Evolutionary conservation across 75 land plant species (phyloP).

Genomic region (Picea sitchensis): DNA sequence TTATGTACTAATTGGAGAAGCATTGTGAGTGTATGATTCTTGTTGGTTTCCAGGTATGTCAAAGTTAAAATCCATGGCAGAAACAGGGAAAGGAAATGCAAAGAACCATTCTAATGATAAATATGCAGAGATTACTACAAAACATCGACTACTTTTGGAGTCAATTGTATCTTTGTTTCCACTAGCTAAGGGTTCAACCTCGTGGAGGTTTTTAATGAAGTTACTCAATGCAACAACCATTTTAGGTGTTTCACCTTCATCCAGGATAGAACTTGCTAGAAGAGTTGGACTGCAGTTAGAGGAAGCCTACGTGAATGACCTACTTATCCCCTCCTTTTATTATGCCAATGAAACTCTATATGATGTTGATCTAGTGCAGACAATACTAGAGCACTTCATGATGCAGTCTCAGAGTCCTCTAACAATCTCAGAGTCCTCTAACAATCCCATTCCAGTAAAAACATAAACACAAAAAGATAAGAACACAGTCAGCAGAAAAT

Average conservation of each 20-base stretch:
- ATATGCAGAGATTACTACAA: constrained; percentile 19
- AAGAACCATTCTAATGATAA: neutral
- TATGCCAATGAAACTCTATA: neutral
- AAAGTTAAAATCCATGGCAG: constrained; percentile 11
- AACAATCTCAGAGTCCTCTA: constrained; percentile 22
- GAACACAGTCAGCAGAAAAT: constrained; percentile 36
- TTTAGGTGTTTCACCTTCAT: constrained; percentile 6
- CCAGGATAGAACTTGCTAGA: constrained; percentile 32
- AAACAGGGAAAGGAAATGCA: neutral
- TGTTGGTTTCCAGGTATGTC: constrained; percentile 48
- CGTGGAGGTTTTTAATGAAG: constrained; percentile 67
- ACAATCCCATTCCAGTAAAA: constrained; percentile 13
- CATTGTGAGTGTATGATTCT: constrained; percentile 53
- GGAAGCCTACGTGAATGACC: constrained; percentile 21
- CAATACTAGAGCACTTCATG: constrained; percentile 57
- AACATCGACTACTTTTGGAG: constrained; percentile 46
- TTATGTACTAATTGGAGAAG: constrained; percentile 53
- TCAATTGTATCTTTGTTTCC: constrained; percentile 69
- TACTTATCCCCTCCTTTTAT: constrained; percentile 41
- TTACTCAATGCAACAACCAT: constrained; percentile 53
- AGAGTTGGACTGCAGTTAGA: constrained; percentile 60
- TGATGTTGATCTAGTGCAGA: neutral
- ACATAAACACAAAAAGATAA: constrained; percentile 12
- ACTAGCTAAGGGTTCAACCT: constrained; percentile 42
- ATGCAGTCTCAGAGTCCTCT: constrained; percentile 38